Conservation (phyloP, 2,329 filamentous ascomycete species). For the Cercospora sesami region DNA sequence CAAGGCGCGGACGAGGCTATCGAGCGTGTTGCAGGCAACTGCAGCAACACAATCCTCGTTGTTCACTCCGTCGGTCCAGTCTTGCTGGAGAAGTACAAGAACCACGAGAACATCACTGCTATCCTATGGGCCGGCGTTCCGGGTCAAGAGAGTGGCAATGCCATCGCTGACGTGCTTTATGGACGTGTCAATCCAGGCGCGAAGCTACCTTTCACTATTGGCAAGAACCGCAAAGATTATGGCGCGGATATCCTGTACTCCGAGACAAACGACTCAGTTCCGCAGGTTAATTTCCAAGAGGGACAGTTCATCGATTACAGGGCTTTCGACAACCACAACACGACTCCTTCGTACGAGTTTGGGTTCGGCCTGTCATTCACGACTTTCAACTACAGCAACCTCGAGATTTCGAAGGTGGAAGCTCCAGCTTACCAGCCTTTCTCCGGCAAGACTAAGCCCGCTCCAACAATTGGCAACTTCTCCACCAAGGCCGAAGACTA, state of each 20-base stretch:
- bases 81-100: constrained; percentile 35
- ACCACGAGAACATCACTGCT: constrained; percentile 38
- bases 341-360: constrained; percentile 53
- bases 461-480: constrained; percentile 63
- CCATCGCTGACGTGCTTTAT: constrained; percentile 36
- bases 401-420: constrained; percentile 44
- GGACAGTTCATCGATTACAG: constrained; percentile 82
- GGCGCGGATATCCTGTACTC: constrained; percentile 33
- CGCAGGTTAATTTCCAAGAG: constrained; percentile 44
- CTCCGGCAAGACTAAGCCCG: constrained; percentile 59
- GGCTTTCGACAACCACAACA: constrained; percentile 43
- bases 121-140: constrained; percentile 37
- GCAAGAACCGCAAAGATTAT: constrained; percentile 35
- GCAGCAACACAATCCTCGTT: constrained; percentile 37
- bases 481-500: constrained; percentile 54
- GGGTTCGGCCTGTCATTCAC: constrained; percentile 65
- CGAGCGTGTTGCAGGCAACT: constrained; percentile 52
- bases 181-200: constrained; percentile 35
- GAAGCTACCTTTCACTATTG: constrained; percentile 37
- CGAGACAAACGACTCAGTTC: constrained; percentile 43
- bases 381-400: constrained; percentile 69
- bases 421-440: constrained; percentile 59
- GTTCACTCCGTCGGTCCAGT: constrained; percentile 35
- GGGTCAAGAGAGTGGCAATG: constrained; percentile 35
- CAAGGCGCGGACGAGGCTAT: constrained; percentile 54